Evolutionary conservation across 768 basidiomycete species (phyloP).

Genomic region (Macrocybe gigantea): DNA sequence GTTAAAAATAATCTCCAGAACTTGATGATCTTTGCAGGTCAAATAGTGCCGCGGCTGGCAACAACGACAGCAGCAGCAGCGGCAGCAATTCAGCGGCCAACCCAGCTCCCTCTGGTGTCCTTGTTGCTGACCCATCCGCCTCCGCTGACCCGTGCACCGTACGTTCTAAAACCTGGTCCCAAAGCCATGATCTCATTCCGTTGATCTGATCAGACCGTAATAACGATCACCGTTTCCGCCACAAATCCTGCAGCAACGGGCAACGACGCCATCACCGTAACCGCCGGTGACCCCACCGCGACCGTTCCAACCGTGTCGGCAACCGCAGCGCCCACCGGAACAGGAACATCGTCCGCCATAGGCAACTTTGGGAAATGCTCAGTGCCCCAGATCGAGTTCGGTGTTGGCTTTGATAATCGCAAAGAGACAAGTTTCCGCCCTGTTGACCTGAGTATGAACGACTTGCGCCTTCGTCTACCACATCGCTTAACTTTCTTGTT

Average conservation of each 20-base stretch:
- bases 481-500: not conserved
- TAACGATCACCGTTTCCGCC: constrained; percentile 30
- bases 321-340: constrained; percentile 10
- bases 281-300: constrained; percentile 15
- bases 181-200: not conserved
- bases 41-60: not conserved
- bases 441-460: constrained; percentile 33
- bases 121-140: constrained; percentile 9
- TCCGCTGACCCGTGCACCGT: constrained; percentile 9
- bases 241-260: constrained; percentile 19
- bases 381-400: constrained; percentile 55
- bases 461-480: not conserved
- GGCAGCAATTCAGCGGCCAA: constrained; percentile 1
- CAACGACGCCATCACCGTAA: constrained; percentile 21
- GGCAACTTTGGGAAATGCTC: constrained; percentile 51
- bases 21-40: constrained; percentile 2
- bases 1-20: not conserved
- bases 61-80: constrained; percentile 6
- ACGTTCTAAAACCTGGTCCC: not conserved
- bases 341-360: constrained; percentile 15
- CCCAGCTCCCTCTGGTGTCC: not conserved
- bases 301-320: constrained; percentile 9
- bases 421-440: constrained; percentile 58
- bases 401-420: constrained; percentile 48
- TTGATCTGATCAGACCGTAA: constrained; percentile 14